These are phyloP conservation scores for Leccinum pellstonianum DNA, from an alignment of 768 basidiomycete species.

Conservation along the genomic window DNA sequence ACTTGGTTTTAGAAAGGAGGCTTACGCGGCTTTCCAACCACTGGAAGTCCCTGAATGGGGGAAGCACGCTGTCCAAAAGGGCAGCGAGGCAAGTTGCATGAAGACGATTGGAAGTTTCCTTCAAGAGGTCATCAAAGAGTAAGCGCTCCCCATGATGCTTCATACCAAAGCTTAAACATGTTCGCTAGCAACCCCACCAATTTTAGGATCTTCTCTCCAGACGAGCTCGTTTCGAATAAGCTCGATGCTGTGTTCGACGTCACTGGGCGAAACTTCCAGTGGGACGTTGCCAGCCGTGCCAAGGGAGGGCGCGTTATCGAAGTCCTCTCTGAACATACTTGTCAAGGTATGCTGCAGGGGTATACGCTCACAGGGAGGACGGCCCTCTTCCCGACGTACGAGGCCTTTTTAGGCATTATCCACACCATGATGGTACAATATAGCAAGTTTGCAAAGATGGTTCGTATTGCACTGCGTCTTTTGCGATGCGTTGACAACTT, in stretches of 20 bases:
- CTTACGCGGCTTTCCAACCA: slow-evolving; percentile 59
- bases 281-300: slow-evolving; percentile 67
- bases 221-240: slow-evolving; percentile 86
- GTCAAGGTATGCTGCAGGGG: slow-evolving; percentile 88
- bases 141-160: slow-evolving; percentile 16
- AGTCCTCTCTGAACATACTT: slow-evolving; percentile 86
- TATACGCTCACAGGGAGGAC: slow-evolving; percentile 88
- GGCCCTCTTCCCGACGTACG: slow-evolving; percentile 86
- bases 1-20: slow-evolving; percentile 69
- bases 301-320: slow-evolving; percentile 84
- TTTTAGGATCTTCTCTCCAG: slow-evolving; percentile 91
- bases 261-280: slow-evolving; percentile 77
- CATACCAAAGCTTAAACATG: neutral
- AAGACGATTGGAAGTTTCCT: slow-evolving; percentile 61
- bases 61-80: slow-evolving; percentile 48
- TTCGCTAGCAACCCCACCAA: slow-evolving; percentile 61
- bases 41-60: slow-evolving; percentile 70
- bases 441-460: slow-evolving; percentile 86
- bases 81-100: slow-evolving; percentile 73
- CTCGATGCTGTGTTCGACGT: slow-evolving; percentile 75
- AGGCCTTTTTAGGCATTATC: slow-evolving; percentile 87
- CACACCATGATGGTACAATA: slow-evolving; percentile 92
- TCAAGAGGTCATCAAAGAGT: slow-evolving; percentile 56
- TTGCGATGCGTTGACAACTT: neutral
- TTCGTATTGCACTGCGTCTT: slow-evolving; percentile 23